These are phyloP conservation scores for Phaseolus lunatus DNA, from an alignment of 306 rosid genomes.

Conservation along the genomic window DNA sequence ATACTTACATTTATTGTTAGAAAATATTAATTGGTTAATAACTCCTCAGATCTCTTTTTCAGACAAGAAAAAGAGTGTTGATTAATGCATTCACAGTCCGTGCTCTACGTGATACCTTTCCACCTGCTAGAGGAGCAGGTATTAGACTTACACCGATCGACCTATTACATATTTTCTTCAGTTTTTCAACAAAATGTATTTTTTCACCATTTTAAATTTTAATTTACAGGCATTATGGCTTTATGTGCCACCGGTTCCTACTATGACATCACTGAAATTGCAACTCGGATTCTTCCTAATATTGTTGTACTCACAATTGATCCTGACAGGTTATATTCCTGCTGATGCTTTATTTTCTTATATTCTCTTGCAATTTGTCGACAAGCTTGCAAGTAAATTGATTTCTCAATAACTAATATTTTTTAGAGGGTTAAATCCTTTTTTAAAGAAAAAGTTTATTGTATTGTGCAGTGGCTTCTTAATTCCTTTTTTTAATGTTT, in stretches of 20 bases:
- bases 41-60: conserved; percentile 50
- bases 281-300: conserved; percentile 96
- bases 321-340: conserved; percentile 79
- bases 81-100: conserved; percentile 99
- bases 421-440: conserved; percentile 23
- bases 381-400: conserved; percentile 36
- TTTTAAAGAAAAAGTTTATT: too few species aligned
- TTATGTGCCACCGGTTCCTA: conserved; percentile 94
- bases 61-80: conserved; percentile 99
- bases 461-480: background rate
- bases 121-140: conserved; percentile 99
- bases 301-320: conserved; percentile 89
- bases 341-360: conserved; percentile 29
- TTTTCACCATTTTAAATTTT: conserved; percentile 21
- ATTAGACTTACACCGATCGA: conserved; percentile 36
- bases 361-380: conserved; percentile 5
- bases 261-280: conserved; percentile 89
- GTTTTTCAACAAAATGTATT: conserved; percentile 31
- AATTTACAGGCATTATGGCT: conserved; percentile 92
- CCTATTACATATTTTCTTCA: conserved; percentile 17
- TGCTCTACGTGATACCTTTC: conserved; percentile 95
- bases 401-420: conserved; percentile 3
- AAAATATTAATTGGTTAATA: conserved; percentile 35
- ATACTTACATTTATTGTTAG: conserved; percentile 29
- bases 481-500: background rate